Evolutionary conservation across 345 rosid species (phyloP).

Genomic region (Linum lewisii): DNA sequence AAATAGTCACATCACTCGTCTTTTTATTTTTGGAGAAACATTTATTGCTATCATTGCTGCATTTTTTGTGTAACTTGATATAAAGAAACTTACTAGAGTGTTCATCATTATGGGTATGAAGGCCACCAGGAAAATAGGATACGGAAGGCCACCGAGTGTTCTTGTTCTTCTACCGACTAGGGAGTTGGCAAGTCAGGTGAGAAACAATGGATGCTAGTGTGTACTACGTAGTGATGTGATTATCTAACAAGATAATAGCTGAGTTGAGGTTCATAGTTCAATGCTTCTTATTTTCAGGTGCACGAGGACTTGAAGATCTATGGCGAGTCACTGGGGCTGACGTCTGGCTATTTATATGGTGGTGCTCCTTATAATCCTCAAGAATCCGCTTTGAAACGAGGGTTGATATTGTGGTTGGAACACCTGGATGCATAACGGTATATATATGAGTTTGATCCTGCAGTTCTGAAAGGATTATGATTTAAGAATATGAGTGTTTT

Average conservation of each 20-base stretch:
- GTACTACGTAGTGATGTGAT: too few species aligned
- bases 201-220: too few species aligned
- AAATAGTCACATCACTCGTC: too few species aligned
- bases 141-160: constrained; percentile 82
- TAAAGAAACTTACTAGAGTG: too few species aligned
- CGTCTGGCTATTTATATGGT: constrained; percentile 80
- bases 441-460: not conserved
- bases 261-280: too few species aligned
- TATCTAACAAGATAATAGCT: too few species aligned
- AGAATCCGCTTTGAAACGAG: constrained; percentile 57
- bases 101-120: too few species aligned
- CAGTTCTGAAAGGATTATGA: not conserved
- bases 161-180: constrained; percentile 90
- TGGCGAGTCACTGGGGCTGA: constrained; percentile 68
- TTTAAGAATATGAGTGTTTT: too few species aligned
- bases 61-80: too few species aligned
- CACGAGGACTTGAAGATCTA: constrained; percentile 70
- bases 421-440: constrained; percentile 96
- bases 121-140: constrained; percentile 53
- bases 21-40: too few species aligned
- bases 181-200: constrained; percentile 95
- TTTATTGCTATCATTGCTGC: too few species aligned
- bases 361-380: constrained; percentile 66
- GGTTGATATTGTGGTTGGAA: constrained; percentile 86
- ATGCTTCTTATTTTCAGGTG: too few species aligned